These are phyloP conservation scores for Catharanthus roseus DNA, from an alignment of 257 asterid species.

Conservation along the genomic window DNA sequence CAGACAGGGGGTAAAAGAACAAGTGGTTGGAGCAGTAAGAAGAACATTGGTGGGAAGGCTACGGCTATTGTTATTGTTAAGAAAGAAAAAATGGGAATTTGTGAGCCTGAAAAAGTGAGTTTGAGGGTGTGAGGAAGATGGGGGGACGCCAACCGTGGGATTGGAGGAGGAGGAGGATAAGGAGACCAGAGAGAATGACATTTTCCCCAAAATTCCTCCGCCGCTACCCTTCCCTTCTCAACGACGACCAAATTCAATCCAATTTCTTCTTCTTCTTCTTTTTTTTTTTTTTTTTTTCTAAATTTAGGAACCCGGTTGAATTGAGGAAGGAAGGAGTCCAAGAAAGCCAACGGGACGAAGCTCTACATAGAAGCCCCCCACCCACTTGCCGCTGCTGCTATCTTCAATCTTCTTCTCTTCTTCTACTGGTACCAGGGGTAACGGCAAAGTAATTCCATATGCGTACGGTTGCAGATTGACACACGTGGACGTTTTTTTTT, in stretches of 20 bases:
- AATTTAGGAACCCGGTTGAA: too few species aligned
- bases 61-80: too few species aligned
- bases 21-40: not conserved
- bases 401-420: too few species aligned
- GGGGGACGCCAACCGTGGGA: constrained; percentile 4
- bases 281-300: not conserved
- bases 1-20: not conserved
- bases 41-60: not conserved
- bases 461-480: not conserved
- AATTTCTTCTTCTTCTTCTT: not conserved
- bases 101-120: constrained; percentile 4
- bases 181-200: constrained; percentile 4
- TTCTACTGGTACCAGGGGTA: too few species aligned
- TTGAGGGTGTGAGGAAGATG: not conserved
- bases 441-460: too few species aligned
- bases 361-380: too few species aligned
- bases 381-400: too few species aligned
- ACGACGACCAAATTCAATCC: not conserved
- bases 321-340: too few species aligned
- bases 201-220: not conserved
- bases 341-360: too few species aligned
- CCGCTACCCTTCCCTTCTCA: not conserved
- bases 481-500: not conserved
- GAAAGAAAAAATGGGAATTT: not conserved
- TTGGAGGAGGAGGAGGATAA: not conserved